Evolutionary conservation across 2,329 filamentous ascomycete genomes (phyloP), one percentile per base, ranked within the genome.

Genomic region (Akanthomyces muscarius): DNA sequence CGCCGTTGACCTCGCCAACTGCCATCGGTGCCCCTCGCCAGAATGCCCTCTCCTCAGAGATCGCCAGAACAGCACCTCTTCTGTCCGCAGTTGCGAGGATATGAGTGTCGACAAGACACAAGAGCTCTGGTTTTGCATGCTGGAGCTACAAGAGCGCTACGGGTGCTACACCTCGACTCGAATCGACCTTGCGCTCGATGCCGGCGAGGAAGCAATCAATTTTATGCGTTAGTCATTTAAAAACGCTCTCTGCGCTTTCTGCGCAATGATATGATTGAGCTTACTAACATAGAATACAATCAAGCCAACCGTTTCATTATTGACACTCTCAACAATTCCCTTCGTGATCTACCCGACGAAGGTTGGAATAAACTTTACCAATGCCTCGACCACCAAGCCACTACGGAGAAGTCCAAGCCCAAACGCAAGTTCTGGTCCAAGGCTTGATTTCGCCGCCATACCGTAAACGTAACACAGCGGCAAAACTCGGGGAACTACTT

Each of bases 101-200:
- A 71, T 77, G 72, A 73, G 67, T 28, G 67, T 69, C 28, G 74
- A 77, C 36, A 77, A 79, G 64, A 78, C 75, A 4, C 71, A 73
- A 23, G 74, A 76, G 42, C 68, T 82, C 3, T 82, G 80, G 80
- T 69, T 72, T 55, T 80, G 79, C 66, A 82, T 82, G 80, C 73
- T 82, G 2, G 75, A 78, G 54, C 72, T 82, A 10, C 80, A 82
- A 68, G 71, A 74, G 64, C 74, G 71, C 5, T 82, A 80, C 59
- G 76, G 77, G 6, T 82, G 80, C 70, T 82, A 82, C 66, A 80
- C 77, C 33, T 82, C 80, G 21, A 78, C 80, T 16, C 71, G 80
- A 38, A 81, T 82, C 68, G 78, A 80, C 55, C 73, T 81, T 48
- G 80, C 80, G 0, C 69, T 80, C 16, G 75, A 75, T 48, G 76